These are phyloP conservation scores for Hamamelis virginiana DNA, from an alignment of 164 flowering plant genomes.

Conservation along the genomic window DNA sequence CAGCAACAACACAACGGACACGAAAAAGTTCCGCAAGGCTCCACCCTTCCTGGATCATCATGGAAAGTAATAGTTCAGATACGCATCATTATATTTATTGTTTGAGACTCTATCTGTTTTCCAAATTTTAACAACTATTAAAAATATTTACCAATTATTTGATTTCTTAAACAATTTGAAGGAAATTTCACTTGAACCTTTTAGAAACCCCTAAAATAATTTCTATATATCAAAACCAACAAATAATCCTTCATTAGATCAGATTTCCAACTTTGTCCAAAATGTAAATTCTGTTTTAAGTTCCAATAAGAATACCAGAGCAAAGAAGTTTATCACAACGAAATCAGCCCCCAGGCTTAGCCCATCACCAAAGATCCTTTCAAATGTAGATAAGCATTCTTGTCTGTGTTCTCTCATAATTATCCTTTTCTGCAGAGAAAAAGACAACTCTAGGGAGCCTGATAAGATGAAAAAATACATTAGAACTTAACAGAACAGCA, in stretches of 20 bases:
- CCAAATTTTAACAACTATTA: too few relatives aligned
- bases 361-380: constrained; percentile 55
- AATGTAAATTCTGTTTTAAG: background rate
- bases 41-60: constrained; percentile 89
- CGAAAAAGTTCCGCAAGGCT: constrained; percentile 84
- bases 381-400: constrained; percentile 63
- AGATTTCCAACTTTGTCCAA: background rate
- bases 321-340: constrained; percentile 82
- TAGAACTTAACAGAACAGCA: background rate
- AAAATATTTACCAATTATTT: too few relatives aligned
- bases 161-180: too few relatives aligned
- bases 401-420: constrained; percentile 54
- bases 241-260: background rate
- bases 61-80: constrained; percentile 7
- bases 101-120: background rate
- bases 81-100: background rate
- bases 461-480: constrained; percentile 16
- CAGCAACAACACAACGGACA: constrained; percentile 77
- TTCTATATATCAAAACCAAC: too few relatives aligned
- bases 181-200: too few relatives aligned
- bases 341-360: constrained; percentile 65
- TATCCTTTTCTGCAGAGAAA: constrained; percentile 40
- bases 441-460: constrained; percentile 38
- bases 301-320: constrained; percentile 54
- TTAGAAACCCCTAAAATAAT: too few relatives aligned